Evolutionary conservation across 495 filamentous ascomycete species (phyloP), one percentile per base, ranked within the genome.

Genomic region (Neurospora sublineolata): DNA sequence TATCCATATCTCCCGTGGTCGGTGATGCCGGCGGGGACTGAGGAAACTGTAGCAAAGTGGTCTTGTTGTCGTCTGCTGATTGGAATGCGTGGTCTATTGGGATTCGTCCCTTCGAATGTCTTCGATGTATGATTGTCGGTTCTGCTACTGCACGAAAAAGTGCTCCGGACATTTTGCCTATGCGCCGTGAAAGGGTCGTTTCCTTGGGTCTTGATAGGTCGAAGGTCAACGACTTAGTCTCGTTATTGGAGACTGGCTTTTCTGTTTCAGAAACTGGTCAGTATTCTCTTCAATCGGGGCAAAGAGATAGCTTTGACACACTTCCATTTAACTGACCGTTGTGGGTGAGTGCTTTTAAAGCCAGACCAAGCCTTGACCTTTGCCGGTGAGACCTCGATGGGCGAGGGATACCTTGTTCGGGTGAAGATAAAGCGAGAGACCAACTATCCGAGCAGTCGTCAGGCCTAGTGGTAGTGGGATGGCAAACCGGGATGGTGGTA

Each of bases 111-210:
- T 84, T 84, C 38, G 78, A 75, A 36, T 79, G 73, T 36, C 78
- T 69, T 41, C 84, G 80, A 75, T 82, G 83, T 18, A 87, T 82
- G 8, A 86, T 79, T 0, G 83, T 86, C 1, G 82, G 81, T 23
- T 85, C 82, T 44, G 82, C 74, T 23, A 80, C 79, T 39, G 70
- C 72, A 39, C 82, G 83, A 18, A 84, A 76, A 40, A 85, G 74
- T 18, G 81, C 79, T 72, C 79, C 76, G 23, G 84, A 83, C 73
- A 86, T 81, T 71, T 79, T 84, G 41, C 72, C 75, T 41, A 82
- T 67, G 41, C 74, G 72, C 11, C 67, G 68, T n/a, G 72, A 33
- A 30, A 81, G 36, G 76, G 74, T 67, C 64, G 79, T 72, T 71
- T 75, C 12, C 71, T 71, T 14, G 72, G 73, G 37, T 58, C 38